Evolutionary conservation across 2,329 filamentous ascomycete species (phyloP), one percentile per base, ranked within the genome.

Genomic region (Pleomassaria siparia): DNA sequence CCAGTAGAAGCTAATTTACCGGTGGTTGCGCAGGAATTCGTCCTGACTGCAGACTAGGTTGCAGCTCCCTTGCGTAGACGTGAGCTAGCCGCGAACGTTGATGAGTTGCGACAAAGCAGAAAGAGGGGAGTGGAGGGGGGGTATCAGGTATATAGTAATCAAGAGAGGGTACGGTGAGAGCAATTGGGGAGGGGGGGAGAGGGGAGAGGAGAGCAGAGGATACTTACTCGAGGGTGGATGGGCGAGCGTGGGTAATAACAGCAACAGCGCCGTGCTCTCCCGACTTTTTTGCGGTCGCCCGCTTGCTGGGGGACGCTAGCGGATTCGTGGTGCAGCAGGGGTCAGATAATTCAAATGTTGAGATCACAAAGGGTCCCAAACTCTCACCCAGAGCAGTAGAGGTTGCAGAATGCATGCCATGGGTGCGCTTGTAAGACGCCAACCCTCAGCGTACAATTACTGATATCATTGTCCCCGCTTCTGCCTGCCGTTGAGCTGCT

Each of bases 1-100:
- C 35, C 35, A 37, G 59, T 53, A 67, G 66, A 70, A 71, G 54
- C 59, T 59, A 70, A 69, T 71, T 66, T 63, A 54, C 60, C 66
- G 51, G 53, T 54, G 42, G 36, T 51, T 54, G 58, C 58, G 58
- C 46, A 62, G 63, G 66, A 66, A 50, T 62, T 63, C 39, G 64
- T 63, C 40, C 36, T 50, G 54, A 64, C 63, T 67, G 60, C 63
- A 59, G 53, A 36, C 24, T 32, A 24, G 45, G 47, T 51, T 41
- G 60, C 64, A 67, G 64, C 63, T 66, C 64, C 66, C 66, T 60
- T 66, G 66, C 58, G 46, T 43, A 37, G 46, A 25, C 40, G 43
- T 28, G 36, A 22, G 40, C 40, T 28, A 30, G 40, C 40, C 26
- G 37, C 37, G 37, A 28, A 13, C 25, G 37, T 40, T 4, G 37